Conservation (phyloP, 306 rosid genomes). For the Lathyrus oleraceus region DNA sequence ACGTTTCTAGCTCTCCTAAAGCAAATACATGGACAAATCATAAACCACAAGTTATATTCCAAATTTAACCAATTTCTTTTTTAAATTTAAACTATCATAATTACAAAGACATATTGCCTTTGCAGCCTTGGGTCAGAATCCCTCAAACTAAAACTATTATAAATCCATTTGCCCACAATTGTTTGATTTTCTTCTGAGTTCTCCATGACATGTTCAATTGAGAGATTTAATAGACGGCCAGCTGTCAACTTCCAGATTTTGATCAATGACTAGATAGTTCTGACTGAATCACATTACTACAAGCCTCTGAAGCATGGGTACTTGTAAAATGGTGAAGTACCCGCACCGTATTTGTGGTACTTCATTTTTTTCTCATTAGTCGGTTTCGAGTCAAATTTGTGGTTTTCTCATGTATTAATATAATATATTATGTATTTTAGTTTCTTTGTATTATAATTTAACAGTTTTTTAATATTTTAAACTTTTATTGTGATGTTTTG, state of each 20-base stretch:
- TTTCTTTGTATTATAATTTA: too few species aligned
- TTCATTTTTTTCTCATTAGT: too few species aligned
- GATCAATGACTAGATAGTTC: conserved; percentile 7
- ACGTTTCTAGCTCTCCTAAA: conserved; percentile 7
- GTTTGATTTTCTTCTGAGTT: conserved; percentile 3
- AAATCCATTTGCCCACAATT: conserved; percentile 12
- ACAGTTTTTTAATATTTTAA: too few species aligned
- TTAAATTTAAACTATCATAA: conserved; percentile 2
- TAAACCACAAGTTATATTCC: neutral
- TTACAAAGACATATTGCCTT: neutral
- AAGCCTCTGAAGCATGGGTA: too few species aligned
- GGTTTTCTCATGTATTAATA: too few species aligned
- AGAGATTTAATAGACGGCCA: conserved; percentile 8
- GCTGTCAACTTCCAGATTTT: conserved; percentile 5
- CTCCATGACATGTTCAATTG: conserved; percentile 3
- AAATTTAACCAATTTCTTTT: neutral
- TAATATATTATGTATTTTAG: too few species aligned
- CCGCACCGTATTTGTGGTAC: too few species aligned
- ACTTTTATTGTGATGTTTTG: too few species aligned
- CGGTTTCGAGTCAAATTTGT: too few species aligned
- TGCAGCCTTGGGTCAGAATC: neutral
- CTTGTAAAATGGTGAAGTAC: too few species aligned
- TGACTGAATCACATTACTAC: too few species aligned
- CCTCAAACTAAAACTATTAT: neutral
- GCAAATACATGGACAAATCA: neutral